Conservation (phyloP, 2,329 filamentous ascomycete genomes). For the Tympanopsis confertula region DNA sequence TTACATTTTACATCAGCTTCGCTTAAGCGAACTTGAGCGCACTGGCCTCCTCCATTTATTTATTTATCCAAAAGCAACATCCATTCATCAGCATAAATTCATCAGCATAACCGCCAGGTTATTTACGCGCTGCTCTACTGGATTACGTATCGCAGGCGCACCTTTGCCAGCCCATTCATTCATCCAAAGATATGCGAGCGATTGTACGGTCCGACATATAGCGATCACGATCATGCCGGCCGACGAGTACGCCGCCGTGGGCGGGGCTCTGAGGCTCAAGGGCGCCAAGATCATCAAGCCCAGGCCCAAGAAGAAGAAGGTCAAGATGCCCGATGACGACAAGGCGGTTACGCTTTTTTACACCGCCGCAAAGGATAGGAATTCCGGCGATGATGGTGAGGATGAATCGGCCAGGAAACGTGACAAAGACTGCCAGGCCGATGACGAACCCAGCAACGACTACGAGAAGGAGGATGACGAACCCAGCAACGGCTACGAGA, state of each 20-base stretch:
- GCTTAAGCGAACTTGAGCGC: no score
- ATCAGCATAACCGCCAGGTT: no score
- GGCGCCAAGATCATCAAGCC: neutral
- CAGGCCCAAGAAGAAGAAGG: neutral
- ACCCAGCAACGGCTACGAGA: conserved; percentile 4
- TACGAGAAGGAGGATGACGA: conserved; percentile 10
- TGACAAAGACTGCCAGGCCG: neutral
- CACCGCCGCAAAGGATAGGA: conserved; percentile 17
- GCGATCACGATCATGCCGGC: conserved; percentile 41
- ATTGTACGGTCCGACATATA: no score
- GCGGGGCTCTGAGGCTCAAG: neutral
- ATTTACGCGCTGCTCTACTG: no score
- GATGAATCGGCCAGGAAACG: conserved; percentile 7
- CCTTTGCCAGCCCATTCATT: no score
- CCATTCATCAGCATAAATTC: no score
- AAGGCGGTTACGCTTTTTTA: conserved; percentile 7
- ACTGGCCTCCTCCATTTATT: no score
- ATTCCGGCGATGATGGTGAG: conserved; percentile 6
- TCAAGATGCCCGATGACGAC: conserved; percentile 20
- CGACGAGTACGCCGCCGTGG: conserved; percentile 1
- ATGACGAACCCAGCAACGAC: neutral
- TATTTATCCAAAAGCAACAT: no score
- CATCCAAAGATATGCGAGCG: no score
- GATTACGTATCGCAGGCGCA: no score
- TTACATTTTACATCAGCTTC: no score